phyloP scores from a whole-genome alignment of 1,284 basidiomycete genomes.

The Mycosarcoma maydis region DNA sequence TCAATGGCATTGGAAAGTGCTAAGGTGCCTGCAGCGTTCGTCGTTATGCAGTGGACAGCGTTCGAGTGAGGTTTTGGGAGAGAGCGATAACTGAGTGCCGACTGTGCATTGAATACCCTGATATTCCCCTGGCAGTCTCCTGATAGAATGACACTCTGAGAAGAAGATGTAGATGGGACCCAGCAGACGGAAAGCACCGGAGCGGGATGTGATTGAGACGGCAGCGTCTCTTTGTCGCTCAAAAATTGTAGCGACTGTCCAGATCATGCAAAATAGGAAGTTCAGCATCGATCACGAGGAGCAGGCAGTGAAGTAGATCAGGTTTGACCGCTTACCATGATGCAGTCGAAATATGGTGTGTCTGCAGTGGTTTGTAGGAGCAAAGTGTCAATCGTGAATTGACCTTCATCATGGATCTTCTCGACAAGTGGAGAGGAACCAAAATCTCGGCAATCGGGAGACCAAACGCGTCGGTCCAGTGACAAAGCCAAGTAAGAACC shows the following conservation, averaged over 20 bases:
- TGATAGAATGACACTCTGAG: conserved; percentile 21
- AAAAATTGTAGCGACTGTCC: conserved; percentile 44
- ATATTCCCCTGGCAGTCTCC: conserved; percentile 25
- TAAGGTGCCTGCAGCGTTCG: conserved; percentile 2
- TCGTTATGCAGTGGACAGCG: conserved; percentile 30
- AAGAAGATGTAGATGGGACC: conserved; percentile 14
- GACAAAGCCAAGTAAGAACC: neutral
- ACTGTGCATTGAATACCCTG: conserved; percentile 21
- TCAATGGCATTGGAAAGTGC: conserved; percentile 31
- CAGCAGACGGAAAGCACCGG: conserved; percentile 41
- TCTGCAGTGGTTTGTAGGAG: neutral
- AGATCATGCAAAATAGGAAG: too few species aligned
- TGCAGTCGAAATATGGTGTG: neutral
- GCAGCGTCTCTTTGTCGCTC: conserved; percentile 32
- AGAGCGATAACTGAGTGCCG: conserved; percentile 3
- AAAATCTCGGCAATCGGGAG: neutral
- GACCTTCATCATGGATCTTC: neutral
- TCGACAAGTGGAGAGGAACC: neutral
- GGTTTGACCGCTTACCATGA: neutral
- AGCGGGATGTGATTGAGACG: conserved; percentile 25
- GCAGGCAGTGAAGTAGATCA: too few species aligned
- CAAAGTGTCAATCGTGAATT: too few species aligned
- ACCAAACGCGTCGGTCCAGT: neutral
- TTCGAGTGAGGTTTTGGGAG: conserved; percentile 21
- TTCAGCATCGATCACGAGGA: too few species aligned